Conservation (phyloP, 768 basidiomycete genomes). For the Tulasnella calospora region DNA sequence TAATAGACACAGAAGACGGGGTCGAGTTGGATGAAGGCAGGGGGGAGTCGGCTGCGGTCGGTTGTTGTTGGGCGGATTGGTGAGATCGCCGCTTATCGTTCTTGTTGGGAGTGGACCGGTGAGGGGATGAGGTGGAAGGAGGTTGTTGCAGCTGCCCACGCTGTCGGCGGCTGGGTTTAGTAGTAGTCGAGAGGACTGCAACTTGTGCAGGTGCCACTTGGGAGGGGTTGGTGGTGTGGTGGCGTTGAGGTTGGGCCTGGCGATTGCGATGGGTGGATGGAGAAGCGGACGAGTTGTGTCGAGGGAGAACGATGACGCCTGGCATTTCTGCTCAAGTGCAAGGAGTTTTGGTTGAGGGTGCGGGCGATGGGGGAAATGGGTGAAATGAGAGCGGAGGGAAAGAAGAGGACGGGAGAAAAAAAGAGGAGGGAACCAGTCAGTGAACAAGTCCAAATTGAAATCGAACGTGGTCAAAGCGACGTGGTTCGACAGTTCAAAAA, state of each 20-base stretch:
- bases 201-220: conserved; percentile 14
- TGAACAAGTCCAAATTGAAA: conserved; percentile 10
- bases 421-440: conserved; percentile 1
- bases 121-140: not conserved
- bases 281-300: not conserved
- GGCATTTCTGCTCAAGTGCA: conserved; percentile 18
- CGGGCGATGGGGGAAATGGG: not conserved
- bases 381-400: not conserved
- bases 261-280: conserved; percentile 1
- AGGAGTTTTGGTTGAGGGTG: not conserved
- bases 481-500: not conserved
- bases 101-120: conserved; percentile 20
- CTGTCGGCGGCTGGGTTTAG: conserved; percentile 5
- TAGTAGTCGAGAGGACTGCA: conserved; percentile 5
- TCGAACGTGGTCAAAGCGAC: conserved; percentile 4
- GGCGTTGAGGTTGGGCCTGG: not conserved
- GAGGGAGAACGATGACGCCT: conserved; percentile 17
- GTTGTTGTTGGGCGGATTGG: conserved; percentile 1
- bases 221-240: not conserved
- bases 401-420: not conserved
- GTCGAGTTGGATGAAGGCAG: not conserved
- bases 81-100: conserved; percentile 15
- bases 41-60: not conserved
- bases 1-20: conserved; percentile 14
- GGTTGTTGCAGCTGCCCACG: conserved; percentile 16